Evolutionary conservation across 73 alveolate species (phyloP), one percentile per base, ranked within the genome.

Genomic region (Loxodes magnus): DNA sequence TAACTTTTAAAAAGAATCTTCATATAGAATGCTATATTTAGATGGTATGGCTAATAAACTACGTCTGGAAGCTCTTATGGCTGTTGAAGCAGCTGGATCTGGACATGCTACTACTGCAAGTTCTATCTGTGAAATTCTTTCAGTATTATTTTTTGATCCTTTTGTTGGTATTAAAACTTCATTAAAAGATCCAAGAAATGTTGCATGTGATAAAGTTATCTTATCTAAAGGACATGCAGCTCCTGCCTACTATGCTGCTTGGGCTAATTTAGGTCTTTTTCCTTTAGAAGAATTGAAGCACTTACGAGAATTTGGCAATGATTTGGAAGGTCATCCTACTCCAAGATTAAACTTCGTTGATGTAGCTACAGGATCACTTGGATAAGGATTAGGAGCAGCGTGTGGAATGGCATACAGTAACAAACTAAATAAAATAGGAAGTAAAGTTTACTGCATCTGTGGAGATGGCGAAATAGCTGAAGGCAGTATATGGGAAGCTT

Each of bases 401-500:
- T 23, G 35, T 3, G 77, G 77, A 10, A 63, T 63, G 66, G 77
- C 77, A n/a, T 63, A 63, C 35, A 51, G 69, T 4, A 54, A 51
- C 62, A 63, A 63, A 35, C 35, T 51, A 15, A 68, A 63, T 23
- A 63, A 63, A n/a, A 30, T 6, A 14, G 23, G 24, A 9, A 43
- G 30, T 15, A 53, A 29, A 26, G 77, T 63, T 2, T 63, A 21
- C 24, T 12, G 34, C 35, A 2, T 63, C 4, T 3, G 22, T 7
- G 77, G 77, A 14, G 77, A 63, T 24, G 77, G 61, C 3, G 77
- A 63, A 39, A 44, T 50, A 42, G 62, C 69, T 2, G 77, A 63
- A 35, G 77, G 77, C 4, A 56, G 83, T 34, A 52, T 60, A 23
- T 77, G 90, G 90, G 90, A 77, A 64, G 90, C 90, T 15, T 62